Evolutionary conservation across 805 yeast species (phyloP).

Genomic region (Candida peoriensis): DNA sequence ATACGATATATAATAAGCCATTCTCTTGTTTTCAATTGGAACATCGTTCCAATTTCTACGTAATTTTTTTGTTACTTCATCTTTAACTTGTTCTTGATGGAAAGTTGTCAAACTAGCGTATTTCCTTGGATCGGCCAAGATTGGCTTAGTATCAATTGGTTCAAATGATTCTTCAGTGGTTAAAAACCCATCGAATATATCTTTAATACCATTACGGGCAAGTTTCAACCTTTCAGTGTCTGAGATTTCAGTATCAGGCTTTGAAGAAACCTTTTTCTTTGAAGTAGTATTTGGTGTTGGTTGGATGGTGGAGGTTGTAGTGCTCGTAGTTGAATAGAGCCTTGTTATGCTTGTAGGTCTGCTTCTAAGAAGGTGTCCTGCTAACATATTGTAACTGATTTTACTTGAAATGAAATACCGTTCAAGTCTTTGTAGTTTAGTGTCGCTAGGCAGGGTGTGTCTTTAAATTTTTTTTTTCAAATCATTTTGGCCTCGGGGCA

Average conservation of each 20-base stretch:
- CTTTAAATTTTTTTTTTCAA: no score
- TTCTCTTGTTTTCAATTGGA: conserved; percentile 43
- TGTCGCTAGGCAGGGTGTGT: no score
- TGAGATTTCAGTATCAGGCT: conserved; percentile 8
- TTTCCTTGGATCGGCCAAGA: conserved; percentile 33
- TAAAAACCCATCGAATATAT: conserved; percentile 27
- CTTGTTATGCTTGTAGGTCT: no score
- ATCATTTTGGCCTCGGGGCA: no score
- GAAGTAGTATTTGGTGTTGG: no score
- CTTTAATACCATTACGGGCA: conserved; percentile 20
- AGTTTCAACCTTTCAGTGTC: conserved; percentile 20
- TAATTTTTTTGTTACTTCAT: conserved; percentile 42
- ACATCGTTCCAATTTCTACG: conserved; percentile 54
- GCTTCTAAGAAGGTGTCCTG: no score
- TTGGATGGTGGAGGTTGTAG: no score
- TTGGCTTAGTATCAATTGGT: conserved; percentile 41
- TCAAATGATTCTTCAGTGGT: conserved; percentile 37
- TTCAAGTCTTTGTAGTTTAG: no score
- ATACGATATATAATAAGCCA: conserved; percentile 58
- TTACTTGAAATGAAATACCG: no score
- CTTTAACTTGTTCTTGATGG: conserved; percentile 53
- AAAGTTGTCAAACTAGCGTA: conserved; percentile 30
- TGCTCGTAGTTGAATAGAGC: no score
- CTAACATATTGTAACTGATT: no score
- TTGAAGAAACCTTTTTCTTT: not conserved